These are phyloP conservation scores for Gaeumannomyces tritici DNA, from an alignment of 2,329 filamentous ascomycete species.

Conservation along the genomic window DNA sequence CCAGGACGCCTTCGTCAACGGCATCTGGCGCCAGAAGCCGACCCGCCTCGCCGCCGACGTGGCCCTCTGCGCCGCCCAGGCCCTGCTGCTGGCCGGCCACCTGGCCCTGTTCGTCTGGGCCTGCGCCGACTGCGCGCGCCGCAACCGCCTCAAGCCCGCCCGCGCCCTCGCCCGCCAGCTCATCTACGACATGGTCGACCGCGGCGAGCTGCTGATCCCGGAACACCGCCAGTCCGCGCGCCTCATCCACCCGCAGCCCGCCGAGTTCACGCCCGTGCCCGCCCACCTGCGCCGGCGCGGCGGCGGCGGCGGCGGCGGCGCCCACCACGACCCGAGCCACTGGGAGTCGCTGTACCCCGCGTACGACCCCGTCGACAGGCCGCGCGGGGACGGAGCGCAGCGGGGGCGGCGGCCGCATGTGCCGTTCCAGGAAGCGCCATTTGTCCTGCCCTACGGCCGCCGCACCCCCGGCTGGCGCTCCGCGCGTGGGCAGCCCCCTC, in stretches of 20 bases:
- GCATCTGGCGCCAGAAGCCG: conserved; percentile 1
- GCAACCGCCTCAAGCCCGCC: background rate
- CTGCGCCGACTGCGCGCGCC: conserved; percentile 8
- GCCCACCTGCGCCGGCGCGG: background rate
- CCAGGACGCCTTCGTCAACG: conserved; percentile 10
- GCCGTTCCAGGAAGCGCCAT: background rate
- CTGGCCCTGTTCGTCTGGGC: conserved; percentile 11
- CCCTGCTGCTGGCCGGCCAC: conserved; percentile 33
- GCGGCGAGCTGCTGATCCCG: background rate
- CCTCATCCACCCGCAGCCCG: background rate
- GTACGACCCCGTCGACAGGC: background rate
- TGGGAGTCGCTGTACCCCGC: background rate
- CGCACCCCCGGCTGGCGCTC: background rate
- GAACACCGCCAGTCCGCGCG: too few species aligned
- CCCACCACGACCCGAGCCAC: background rate
- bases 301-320: too few species aligned
- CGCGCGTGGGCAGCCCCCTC: too few species aligned
- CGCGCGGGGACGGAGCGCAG: too few species aligned
- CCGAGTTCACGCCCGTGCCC: background rate
- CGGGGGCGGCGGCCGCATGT: background rate
- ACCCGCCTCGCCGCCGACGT: background rate
- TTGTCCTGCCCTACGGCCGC: background rate
- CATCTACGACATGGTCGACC: background rate
- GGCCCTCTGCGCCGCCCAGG: conserved; percentile 21
- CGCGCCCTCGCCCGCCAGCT: background rate